Conservation (phyloP, 2,329 filamentous ascomycete species). For the Exophiala mesophila region DNA sequence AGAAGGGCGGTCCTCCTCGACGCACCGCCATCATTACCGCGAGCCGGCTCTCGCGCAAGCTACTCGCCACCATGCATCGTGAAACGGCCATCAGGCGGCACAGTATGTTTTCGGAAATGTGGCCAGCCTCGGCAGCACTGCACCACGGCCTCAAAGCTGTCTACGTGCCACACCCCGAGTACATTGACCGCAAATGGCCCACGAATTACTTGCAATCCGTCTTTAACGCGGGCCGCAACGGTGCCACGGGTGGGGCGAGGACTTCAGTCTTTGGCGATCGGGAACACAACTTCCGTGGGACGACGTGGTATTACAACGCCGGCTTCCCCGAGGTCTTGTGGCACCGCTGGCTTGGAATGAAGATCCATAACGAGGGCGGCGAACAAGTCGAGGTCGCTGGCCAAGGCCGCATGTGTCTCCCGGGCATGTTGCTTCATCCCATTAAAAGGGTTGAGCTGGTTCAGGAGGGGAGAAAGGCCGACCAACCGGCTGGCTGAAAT, state of each 20-base stretch:
- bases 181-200: slow-evolving; percentile 82
- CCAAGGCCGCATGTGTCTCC: slow-evolving; percentile 84
- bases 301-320: slow-evolving; percentile 89
- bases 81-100: slow-evolving; percentile 82
- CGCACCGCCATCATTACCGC: slow-evolving; percentile 86
- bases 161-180: slow-evolving; percentile 83
- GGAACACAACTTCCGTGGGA: slow-evolving; percentile 81
- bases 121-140: slow-evolving; percentile 78
- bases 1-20: slow-evolving; percentile 58
- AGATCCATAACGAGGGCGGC: slow-evolving; percentile 71
- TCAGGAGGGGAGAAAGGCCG: slow-evolving; percentile 26
- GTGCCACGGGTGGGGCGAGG: slow-evolving; percentile 66
- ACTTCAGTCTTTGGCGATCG: slow-evolving; percentile 74
- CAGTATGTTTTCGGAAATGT: slow-evolving; percentile 95
- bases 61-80: slow-evolving; percentile 82
- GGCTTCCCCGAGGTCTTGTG: slow-evolving; percentile 78
- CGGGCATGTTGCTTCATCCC: slow-evolving; percentile 83
- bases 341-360: slow-evolving; percentile 77
- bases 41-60: slow-evolving; percentile 71
- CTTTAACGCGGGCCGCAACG: slow-evolving; percentile 74
- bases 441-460: slow-evolving; percentile 67
- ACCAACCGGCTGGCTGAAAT: slow-evolving; percentile 9
- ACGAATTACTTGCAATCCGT: slow-evolving; percentile 68
- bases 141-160: slow-evolving; percentile 93
- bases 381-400: slow-evolving; percentile 68